These are phyloP conservation scores for Blechomonas ayalai DNA, from an alignment of 208 protist species.

Conservation along the genomic window DNA sequence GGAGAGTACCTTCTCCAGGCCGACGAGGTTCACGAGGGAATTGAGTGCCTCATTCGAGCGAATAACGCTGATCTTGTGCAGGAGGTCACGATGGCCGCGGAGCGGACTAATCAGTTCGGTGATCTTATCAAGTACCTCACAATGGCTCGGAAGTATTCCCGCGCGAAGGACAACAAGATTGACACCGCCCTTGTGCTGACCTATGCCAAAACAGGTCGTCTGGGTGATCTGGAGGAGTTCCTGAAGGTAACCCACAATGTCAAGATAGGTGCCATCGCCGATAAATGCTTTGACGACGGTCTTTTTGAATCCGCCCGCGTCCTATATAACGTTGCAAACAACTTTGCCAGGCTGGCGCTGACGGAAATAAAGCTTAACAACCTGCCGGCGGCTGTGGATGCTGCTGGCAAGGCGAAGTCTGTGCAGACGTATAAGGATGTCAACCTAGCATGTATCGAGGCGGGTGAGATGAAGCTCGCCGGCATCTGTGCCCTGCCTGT, in stretches of 20 bases:
- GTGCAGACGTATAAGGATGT: constrained; percentile 96
- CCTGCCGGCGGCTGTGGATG: constrained; percentile 95
- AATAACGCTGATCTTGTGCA: constrained; percentile 92
- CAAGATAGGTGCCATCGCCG: constrained; percentile 94
- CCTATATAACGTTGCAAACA: constrained; percentile 96
- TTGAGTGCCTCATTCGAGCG: constrained; percentile 98
- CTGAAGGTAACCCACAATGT: constrained; percentile 96
- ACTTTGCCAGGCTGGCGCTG: constrained; percentile 93
- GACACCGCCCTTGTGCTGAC: constrained; percentile 98
- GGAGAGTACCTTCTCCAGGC: constrained; percentile 92
- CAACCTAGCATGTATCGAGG: constrained; percentile 97
- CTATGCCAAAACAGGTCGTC: constrained; percentile 94
- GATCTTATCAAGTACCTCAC: constrained; percentile 98
- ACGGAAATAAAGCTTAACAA: constrained; percentile 96
- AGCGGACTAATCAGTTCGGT: constrained; percentile 90
- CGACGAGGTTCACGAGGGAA: constrained; percentile 91
- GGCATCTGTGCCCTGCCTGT: constrained; percentile 97
- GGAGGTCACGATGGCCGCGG: constrained; percentile 90
- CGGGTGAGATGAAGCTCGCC: constrained; percentile 97
- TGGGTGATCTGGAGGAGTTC: constrained; percentile 99
- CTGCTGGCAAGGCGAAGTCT: constrained; percentile 97
- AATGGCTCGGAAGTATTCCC: constrained; percentile 95
- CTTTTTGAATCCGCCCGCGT: constrained; percentile 98
- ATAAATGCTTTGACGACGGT: constrained; percentile 96
- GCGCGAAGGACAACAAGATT: constrained; percentile 88